A percentile compares a stretch with the other conserved stretches of the same genome.
phyloP scores from a whole-genome alignment of 768 basidiomycete species.

The Dentipellis fragilis region DNA sequence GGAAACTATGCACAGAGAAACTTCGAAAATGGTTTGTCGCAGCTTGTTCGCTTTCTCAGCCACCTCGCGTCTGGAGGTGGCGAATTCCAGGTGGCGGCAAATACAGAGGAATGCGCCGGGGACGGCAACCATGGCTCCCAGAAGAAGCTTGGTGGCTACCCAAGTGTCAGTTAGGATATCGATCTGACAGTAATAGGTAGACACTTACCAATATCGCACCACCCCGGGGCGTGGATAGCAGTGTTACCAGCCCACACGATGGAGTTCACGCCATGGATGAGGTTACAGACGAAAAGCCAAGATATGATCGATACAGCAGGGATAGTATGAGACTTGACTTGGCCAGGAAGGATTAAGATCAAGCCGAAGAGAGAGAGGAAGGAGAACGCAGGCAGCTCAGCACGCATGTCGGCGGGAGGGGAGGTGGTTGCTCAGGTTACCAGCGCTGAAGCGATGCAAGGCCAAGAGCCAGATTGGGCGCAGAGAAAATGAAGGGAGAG shows the following conservation, averaged over 20 bases:
- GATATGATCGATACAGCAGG: constrained; percentile 12
- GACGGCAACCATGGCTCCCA: constrained; percentile 13
- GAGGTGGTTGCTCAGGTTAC: background rate
- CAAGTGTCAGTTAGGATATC: background rate
- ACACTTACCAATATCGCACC: constrained; percentile 31
- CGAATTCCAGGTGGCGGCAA: constrained; percentile 10
- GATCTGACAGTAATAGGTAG: background rate
- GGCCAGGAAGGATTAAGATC: constrained; percentile 10
- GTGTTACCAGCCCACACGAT: constrained; percentile 25
- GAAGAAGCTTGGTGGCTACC: constrained; percentile 9
- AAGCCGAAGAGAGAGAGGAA: constrained; percentile 8
- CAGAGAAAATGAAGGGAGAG: background rate
- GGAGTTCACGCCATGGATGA: constrained; percentile 21
- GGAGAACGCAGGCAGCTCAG: constrained; percentile 10
- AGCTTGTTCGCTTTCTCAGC: background rate
- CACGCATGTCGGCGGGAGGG: constrained; percentile 3
- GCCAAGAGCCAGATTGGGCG: too few relatives aligned
- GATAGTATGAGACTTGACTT: constrained; percentile 6
- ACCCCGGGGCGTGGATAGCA: constrained; percentile 19
- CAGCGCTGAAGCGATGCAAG: constrained; percentile 3
- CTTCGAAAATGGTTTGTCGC: constrained; percentile 2
- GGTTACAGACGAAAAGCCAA: constrained; percentile 16
- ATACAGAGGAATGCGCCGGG: constrained; percentile 12
- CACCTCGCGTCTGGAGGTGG: background rate
- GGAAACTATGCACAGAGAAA: constrained; percentile 4